Conservation (phyloP, 257 asterid species). For the Avicennia marina region DNA sequence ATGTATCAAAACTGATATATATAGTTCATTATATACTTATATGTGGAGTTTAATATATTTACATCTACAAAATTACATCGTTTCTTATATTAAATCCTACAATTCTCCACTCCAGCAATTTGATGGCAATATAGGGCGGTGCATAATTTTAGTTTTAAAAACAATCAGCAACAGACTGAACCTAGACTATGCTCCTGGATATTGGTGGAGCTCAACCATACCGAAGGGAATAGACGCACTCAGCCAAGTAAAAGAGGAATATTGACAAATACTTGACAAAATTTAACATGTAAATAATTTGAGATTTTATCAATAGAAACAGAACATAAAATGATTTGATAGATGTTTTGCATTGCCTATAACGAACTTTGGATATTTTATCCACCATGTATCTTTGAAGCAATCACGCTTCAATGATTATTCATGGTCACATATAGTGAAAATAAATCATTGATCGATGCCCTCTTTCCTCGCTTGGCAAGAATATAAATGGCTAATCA, state of each 20-base stretch:
- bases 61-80: neutral
- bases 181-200: neutral
- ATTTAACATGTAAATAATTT: neutral
- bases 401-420: neutral
- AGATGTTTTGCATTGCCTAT: slow-evolving; percentile 1
- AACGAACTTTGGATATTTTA: neutral
- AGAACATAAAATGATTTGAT: neutral
- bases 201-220: slow-evolving; percentile 2
- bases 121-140: neutral
- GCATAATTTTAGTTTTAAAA: neutral
- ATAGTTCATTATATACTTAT: neutral
- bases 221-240: neutral
- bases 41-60: slow-evolving; percentile 3
- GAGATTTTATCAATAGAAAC: neutral
- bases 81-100: neutral
- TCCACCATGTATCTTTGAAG: neutral
- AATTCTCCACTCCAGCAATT: slow-evolving; percentile 1
- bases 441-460: neutral
- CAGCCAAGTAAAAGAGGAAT: neutral
- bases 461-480: too few species aligned
- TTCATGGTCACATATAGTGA: neutral
- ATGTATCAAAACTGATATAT: too few species aligned
- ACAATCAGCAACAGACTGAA: neutral
- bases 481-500: too few species aligned
- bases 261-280: neutral